Evolutionary conservation across 495 filamentous ascomycete genomes (phyloP), one percentile per base, ranked within the genome.

Genomic region (Glonium stellatum): DNA sequence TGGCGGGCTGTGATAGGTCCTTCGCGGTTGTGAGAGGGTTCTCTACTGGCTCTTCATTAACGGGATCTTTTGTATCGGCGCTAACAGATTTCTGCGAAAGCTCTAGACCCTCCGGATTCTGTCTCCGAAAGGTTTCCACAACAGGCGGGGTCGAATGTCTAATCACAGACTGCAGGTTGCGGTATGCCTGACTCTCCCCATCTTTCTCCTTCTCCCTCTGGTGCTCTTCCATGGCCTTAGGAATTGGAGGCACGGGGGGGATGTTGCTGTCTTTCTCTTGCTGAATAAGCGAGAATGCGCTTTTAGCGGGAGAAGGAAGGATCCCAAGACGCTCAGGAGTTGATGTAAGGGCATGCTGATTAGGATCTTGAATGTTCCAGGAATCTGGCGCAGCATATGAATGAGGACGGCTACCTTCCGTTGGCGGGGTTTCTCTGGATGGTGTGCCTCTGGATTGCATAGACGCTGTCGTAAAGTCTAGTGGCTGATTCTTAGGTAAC

Each of bases 271-370:
- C 62, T 18, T 48, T 61, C 23, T 65, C 62, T 49, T 36, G 42
- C 11, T 51, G 60, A 18, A 39, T 42, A 13, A 66, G 23, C 4
- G 64, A 67, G 54, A 67, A 67, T 13, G 34, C 46, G 36, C 64
- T 67, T 39, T 67, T 67, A 6, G 65, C 65, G 6, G 65, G 65
- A 12, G 61, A 64, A 23, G 65, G 65, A 23, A 67, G 56, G 35
- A 67, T 61, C 22, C 66, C 62, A 11, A 69, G 55, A 13, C 62
- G 41, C 0, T 64, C 60, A 37, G 69, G 69, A 39, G 67, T 60
- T 34, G 59, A 58, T 49, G 65, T 47, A 15, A 67, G 55, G 19
- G 58, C 59, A 27, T 63, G 51, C 11, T 49, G 34, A 2, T 47
- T 31, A 44, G 39, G 39, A 6, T 54, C 55, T 18, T 39, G 46